Base-by-base conservation (phyloP, 345 rosid genomes). In the Zanthoxylum bungeanum region DNA sequence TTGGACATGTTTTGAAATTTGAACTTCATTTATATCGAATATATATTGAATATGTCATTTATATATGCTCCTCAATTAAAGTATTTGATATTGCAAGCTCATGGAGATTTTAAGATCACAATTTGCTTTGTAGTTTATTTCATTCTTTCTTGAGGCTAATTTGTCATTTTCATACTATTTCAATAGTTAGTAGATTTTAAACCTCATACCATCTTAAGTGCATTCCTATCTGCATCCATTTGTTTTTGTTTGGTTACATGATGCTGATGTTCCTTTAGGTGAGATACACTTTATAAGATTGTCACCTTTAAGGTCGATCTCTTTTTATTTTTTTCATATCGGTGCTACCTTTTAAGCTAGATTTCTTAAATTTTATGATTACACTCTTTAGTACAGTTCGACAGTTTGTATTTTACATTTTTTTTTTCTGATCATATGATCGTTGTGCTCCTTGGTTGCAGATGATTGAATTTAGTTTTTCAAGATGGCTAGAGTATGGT, bases 101-200 rank as follows among this genome's bases (percentile, higher is more conserved):
- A 30, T 28, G n/a, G 16, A 57, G 61, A 57, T 57, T n/a, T 34
- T 60, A 60, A 33, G 64, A 60, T 9, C 64, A n/a, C 9, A 60
- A 19, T 60, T 33, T 60, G 44, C 44, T 19, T 33, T 33, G 9
- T 56, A 21, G 22, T 21, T 21, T 21, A 22, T 21, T 37, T 34
- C 2, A 17, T 37, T 8, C 19, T 9, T 37, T n/a, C 17, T n/a
- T 17, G 64, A 61, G 49, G 28, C 27, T 37, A 7, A 37, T 34
- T 34, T 33, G 9, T 59, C 24, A 59, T 4, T 36, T 10, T 37
- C 37, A 2, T 61, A 9, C 66, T 37, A 27, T 31, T n/a, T 62
- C 22, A 24, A 10, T 1, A 10, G 10, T 14, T 39, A 60, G 37
- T 36, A 37, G 9, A 11, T 39, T 14, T 39, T 40, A 22, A 62